Evolutionary conservation across 345 rosid genomes (phyloP), one percentile per base, ranked within the genome.

Genomic region (Viola odorata): DNA sequence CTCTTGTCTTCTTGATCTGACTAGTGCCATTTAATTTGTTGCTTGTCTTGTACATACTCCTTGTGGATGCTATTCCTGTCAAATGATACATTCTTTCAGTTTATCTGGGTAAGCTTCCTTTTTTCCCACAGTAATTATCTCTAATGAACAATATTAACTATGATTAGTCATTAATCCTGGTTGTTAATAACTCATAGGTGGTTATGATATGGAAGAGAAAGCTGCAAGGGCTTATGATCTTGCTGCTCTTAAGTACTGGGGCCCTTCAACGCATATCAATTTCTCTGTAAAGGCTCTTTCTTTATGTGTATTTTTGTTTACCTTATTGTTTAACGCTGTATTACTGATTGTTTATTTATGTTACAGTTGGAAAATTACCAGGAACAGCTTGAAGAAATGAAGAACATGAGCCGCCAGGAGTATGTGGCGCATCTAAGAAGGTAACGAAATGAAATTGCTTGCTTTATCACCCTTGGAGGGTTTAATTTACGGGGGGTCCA

Each of bases 171-270:
- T 36, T 42, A n/a, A n/a, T 44, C 12, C 9, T 16, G 10, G 39
- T 59, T 23, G 39, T 56, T 5, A 23, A 41, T 16, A 12, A 45
- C 38, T 10, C 50, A 11, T 13, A 87, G 95, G 95, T 16, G 95
- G 95, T 60, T 87, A 87, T 80, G 95, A 87, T 54, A 81, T 83
- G 95, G 95, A 87, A 73, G 95, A 83, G 60, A 87, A 83, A 77
- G 95, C 95, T 57, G 91, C 95, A 3, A 78, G 85, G 69, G 83
- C 95, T 50, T 87, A 87, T 70, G 95, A 87, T 78, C 88, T 87
- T 12, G 95, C 95, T 4, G 95, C 95, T 8, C 87, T 87, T 0
- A 87, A 87, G 79, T 87, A 87, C 72, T 87, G 95, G 95, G 95
- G 95, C 8, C 77, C 88, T 70, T 80, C 91, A 0, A 87, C 95